Evolutionary conservation across 228 moss, liverwort and hornwort genomes (phyloP).

Genomic region (Sphagnum magellanicum): DNA sequence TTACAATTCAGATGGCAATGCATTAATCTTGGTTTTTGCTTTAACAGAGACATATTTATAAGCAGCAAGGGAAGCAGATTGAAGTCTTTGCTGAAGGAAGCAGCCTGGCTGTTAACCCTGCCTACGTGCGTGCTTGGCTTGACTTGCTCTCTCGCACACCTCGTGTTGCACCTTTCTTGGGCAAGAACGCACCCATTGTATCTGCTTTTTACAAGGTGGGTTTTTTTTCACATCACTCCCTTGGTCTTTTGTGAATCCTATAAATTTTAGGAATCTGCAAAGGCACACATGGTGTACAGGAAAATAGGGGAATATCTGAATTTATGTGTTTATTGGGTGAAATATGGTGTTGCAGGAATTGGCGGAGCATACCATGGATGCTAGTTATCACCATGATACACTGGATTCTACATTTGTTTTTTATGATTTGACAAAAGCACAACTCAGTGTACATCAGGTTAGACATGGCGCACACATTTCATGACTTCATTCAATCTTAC

Average conservation of each 20-base stretch:
- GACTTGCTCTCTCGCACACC: conserved; percentile 71
- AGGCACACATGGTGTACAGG: not conserved
- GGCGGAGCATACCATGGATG: conserved; percentile 72
- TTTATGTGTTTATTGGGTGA: not conserved
- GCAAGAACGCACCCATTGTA: conserved; percentile 73
- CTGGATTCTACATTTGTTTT: conserved; percentile 93
- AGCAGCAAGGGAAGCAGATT: conserved; percentile 56
- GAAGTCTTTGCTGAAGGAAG: conserved; percentile 89
- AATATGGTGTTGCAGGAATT: conserved; percentile 51
- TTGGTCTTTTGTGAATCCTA: not conserved
- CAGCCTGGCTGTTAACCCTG: conserved; percentile 65
- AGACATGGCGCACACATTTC: too few relatives aligned
- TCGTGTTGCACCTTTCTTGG: conserved; percentile 83
- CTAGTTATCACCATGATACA: conserved; percentile 70
- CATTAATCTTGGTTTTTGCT: not conserved
- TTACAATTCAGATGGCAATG: too few relatives aligned
- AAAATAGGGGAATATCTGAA: too few relatives aligned
- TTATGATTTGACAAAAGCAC: conserved; percentile 77
- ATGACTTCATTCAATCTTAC: too few relatives aligned
- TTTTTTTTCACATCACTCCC: not conserved
- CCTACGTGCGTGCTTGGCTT: conserved; percentile 77
- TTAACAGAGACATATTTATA: conserved; percentile 76
- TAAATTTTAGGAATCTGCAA: not conserved
- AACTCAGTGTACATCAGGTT: conserved; percentile 87
- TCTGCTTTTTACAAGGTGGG: conserved; percentile 68